phyloP scores from a whole-genome alignment of 352 stramenopile species.

The Phytophthora quininea region DNA sequence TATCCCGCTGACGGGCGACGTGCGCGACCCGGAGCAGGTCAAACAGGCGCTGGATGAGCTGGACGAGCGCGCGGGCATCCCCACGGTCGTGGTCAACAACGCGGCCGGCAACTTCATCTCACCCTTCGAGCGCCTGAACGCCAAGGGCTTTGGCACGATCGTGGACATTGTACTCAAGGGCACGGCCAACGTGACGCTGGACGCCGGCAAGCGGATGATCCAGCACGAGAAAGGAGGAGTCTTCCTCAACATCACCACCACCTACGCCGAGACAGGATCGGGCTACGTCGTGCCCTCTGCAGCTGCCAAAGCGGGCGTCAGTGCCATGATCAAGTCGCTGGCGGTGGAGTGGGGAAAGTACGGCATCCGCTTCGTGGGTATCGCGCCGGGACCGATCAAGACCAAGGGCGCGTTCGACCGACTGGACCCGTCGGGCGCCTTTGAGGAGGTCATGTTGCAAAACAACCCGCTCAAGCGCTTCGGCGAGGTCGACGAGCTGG shows the following conservation, averaged over 20 bases:
- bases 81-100: constrained; percentile 85
- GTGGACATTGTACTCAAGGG: constrained; percentile 95
- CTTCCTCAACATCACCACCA: constrained; percentile 98
- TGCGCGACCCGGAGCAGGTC: constrained; percentile 90
- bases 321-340: constrained; percentile 94
- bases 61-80: constrained; percentile 63
- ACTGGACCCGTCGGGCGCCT: constrained; percentile 73
- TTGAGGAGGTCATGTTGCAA: constrained; percentile 64
- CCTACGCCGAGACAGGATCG: constrained; percentile 93
- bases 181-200: constrained; percentile 83
- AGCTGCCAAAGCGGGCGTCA: constrained; percentile 95
- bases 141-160: constrained; percentile 96
- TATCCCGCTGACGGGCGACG: constrained; percentile 82
- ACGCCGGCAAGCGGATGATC: constrained; percentile 84
- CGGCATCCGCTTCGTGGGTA: constrained; percentile 95
- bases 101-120: constrained; percentile 96
- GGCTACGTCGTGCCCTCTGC: constrained; percentile 95
- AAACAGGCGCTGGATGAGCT: constrained; percentile 83
- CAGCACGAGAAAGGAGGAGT: constrained; percentile 73
- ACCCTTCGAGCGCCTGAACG: constrained; percentile 89
- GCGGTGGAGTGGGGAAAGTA: constrained; percentile 96
- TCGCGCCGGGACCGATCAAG: constrained; percentile 96
- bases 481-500: constrained; percentile 78
- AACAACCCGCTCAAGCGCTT: constrained; percentile 82
- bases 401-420: constrained; percentile 84